These are phyloP conservation scores for Vararia minispora DNA, from an alignment of 768 basidiomycete genomes.

Conservation along the genomic window DNA sequence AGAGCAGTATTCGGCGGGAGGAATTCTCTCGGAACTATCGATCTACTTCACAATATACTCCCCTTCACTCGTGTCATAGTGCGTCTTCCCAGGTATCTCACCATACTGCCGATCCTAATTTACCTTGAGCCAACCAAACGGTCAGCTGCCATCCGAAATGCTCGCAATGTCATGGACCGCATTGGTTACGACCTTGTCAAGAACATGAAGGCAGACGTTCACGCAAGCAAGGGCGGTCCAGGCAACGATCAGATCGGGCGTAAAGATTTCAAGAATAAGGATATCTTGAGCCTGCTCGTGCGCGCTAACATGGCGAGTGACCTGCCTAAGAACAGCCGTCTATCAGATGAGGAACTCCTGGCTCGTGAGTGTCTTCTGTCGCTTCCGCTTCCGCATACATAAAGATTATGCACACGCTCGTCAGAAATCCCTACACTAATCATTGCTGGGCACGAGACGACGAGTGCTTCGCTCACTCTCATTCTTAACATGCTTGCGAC, in stretches of 20 bases:
- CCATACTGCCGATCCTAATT: background rate
- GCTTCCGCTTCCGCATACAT: background rate
- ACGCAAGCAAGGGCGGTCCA: no score
- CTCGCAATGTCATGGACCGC: slow-evolving; percentile 31
- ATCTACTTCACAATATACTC: slow-evolving; percentile 24
- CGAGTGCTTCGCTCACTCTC: no score
- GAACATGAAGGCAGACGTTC: slow-evolving; percentile 34
- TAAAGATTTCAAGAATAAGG: slow-evolving; percentile 14
- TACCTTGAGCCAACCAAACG: slow-evolving; percentile 16
- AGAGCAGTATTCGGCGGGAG: slow-evolving; percentile 16
- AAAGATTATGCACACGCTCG: background rate
- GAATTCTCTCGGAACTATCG: slow-evolving; percentile 14
- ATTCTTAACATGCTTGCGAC: no score
- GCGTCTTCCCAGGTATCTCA: slow-evolving; percentile 6
- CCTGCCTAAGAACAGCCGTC: slow-evolving; percentile 14
- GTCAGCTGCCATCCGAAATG: slow-evolving; percentile 13
- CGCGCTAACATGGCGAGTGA: slow-evolving; percentile 23
- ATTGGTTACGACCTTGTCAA: slow-evolving; percentile 39
- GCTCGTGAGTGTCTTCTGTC: slow-evolving; percentile 14
- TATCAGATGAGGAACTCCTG: slow-evolving; percentile 22
- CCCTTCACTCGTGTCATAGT: slow-evolving; percentile 31
- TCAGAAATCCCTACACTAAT: slow-evolving; percentile 24
- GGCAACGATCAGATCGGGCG: slow-evolving; percentile 2
- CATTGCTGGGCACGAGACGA: slow-evolving; percentile 20
- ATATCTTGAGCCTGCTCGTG: slow-evolving; percentile 20